Conservation (phyloP, 257 asterid species). For the Coffea canephora region DNA sequence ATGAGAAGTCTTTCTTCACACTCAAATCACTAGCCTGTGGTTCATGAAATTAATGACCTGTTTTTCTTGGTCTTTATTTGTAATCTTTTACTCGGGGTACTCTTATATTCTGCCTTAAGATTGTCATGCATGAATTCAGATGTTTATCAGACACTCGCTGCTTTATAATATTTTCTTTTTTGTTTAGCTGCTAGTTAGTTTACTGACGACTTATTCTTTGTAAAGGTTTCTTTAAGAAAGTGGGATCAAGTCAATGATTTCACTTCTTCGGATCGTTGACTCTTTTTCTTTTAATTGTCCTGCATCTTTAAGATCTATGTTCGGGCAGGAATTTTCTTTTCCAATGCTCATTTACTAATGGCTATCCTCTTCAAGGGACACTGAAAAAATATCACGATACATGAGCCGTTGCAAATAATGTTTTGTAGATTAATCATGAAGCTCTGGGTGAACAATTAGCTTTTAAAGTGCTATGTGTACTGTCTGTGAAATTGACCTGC, state of each 20-base stretch:
- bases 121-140: neutral
- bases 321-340: no score
- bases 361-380: no score
- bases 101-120: neutral
- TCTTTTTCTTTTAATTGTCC: neutral
- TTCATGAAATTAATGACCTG: neutral
- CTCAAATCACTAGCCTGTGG: neutral
- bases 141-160: neutral
- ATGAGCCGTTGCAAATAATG: neutral
- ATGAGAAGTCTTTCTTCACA: neutral
- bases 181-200: neutral
- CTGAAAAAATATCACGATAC: no score
- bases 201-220: neutral
- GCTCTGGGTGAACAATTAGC: neutral
- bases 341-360: no score
- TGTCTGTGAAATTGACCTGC: no score
- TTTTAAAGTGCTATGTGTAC: neutral
- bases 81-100: neutral
- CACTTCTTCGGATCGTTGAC: neutral
- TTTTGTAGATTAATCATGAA: neutral
- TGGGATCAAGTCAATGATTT: neutral
- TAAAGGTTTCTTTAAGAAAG: neutral
- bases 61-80: neutral
- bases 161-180: neutral
- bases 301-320: neutral